These are phyloP conservation scores for Ceraceosorus guamensis DNA, from an alignment of 1,284 basidiomycete species.

Conservation along the genomic window DNA sequence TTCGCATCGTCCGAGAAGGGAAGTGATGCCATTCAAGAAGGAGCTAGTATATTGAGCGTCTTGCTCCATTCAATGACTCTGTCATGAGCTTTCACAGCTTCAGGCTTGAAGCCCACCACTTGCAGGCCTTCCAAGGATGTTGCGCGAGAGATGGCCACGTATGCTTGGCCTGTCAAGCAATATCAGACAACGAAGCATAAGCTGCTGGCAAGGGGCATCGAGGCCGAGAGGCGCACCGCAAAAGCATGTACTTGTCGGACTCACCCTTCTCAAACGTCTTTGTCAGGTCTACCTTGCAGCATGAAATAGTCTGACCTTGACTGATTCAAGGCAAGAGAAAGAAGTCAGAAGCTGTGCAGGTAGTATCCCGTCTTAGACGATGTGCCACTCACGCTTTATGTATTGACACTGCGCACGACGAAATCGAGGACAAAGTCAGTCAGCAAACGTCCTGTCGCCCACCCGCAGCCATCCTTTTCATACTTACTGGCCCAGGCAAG, in stretches of 20 bases:
- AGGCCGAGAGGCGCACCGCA: background rate
- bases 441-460: background rate
- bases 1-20: no score
- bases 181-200: background rate
- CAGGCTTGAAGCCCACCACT: constrained; percentile 65
- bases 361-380: no score
- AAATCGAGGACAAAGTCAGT: background rate
- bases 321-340: constrained; percentile 1
- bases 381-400: constrained; percentile 32
- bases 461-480: no score
- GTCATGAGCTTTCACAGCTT: constrained; percentile 36
- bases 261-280: constrained; percentile 41
- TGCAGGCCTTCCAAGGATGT: constrained; percentile 84
- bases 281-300: constrained; percentile 41
- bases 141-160: constrained; percentile 91
- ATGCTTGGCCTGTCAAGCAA: constrained; percentile 59
- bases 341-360: background rate
- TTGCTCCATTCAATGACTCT: constrained; percentile 38
- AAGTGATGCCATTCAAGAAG: no score
- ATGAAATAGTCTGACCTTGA: constrained; percentile 45
- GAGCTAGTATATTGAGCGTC: background rate
- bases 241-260: background rate
- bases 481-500: constrained; percentile 38
- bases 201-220: background rate
- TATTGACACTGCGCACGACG: constrained; percentile 32